These are phyloP conservation scores for Colletotrichum falcatum DNA, from an alignment of 2,329 filamentous ascomycete species.

Conservation along the genomic window DNA sequence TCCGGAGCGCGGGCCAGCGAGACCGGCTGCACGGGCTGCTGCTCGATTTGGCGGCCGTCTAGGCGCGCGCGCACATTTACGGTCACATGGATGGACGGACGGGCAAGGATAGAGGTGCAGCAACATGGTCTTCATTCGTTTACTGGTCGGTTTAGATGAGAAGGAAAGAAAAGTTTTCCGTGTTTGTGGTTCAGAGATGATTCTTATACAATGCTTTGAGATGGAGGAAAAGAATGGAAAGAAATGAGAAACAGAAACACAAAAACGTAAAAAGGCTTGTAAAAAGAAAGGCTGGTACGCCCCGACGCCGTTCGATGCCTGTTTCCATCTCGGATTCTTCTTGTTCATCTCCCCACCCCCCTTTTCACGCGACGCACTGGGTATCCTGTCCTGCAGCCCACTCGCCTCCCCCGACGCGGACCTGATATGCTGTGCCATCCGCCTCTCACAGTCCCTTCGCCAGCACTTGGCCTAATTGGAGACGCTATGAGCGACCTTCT, in stretches of 20 bases:
- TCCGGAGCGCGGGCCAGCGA: constrained; percentile 27
- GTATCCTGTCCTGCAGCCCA: constrained; percentile 17
- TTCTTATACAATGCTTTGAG: constrained; percentile 26
- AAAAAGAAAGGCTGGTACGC: constrained; percentile 25
- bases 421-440: neutral
- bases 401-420: neutral
- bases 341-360: neutral
- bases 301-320: constrained; percentile 33
- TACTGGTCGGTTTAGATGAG: neutral
- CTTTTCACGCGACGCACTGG: constrained; percentile 2
- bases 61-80: neutral
- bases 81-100: neutral
- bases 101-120: neutral
- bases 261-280: neutral
- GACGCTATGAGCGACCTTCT: constrained; percentile 53
- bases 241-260: neutral
- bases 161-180: neutral
- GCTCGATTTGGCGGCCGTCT: constrained; percentile 33
- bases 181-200: neutral
- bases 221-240: neutral
- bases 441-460: constrained; percentile 49
- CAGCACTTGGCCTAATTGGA: constrained; percentile 70
- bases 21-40: constrained; percentile 40
- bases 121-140: neutral
- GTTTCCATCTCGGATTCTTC: neutral